Evolutionary conservation across 1,284 basidiomycete species (phyloP).

Genomic region (Melampsora abietis-canadensis): DNA sequence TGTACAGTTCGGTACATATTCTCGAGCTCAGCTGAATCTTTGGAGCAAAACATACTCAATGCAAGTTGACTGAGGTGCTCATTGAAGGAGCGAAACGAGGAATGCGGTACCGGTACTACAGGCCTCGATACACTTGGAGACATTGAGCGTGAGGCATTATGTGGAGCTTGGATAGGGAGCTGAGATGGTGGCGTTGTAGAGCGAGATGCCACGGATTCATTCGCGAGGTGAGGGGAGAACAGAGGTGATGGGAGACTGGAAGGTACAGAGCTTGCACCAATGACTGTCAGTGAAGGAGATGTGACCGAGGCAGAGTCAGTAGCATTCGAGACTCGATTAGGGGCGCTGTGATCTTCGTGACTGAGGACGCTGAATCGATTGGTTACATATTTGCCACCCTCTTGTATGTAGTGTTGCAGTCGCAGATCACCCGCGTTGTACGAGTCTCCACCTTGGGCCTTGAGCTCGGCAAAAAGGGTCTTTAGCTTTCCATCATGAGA

Average conservation of each 20-base stretch:
- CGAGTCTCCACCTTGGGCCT: background rate
- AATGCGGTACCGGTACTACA: slow-evolving; percentile 15
- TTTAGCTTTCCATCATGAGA: background rate
- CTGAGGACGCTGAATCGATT: slow-evolving; percentile 36
- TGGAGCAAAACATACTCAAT: slow-evolving; percentile 30
- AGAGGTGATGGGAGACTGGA: background rate
- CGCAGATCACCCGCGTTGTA: background rate
- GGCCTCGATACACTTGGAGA: background rate
- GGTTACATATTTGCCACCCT: slow-evolving; percentile 20
- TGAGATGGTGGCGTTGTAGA: slow-evolving; percentile 1
- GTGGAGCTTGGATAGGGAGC: background rate
- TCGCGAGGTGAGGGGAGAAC: background rate
- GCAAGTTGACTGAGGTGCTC: slow-evolving; percentile 41
- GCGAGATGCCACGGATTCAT: background rate
- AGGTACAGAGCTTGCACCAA: slow-evolving; percentile 3
- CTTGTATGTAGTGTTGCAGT: slow-evolving; percentile 29
- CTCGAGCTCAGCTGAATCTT: slow-evolving; percentile 28
- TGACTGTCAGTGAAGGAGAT: background rate
- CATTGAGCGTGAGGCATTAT: too few species aligned
- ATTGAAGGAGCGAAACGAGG: slow-evolving; percentile 36
- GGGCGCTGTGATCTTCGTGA: slow-evolving; percentile 1
- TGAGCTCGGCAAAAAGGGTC: slow-evolving; percentile 16
- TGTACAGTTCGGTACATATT: slow-evolving; percentile 11
- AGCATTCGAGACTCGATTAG: background rate
- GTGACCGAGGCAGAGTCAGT: background rate